These are phyloP conservation scores for Yamadazyma atlantica DNA, from an alignment of 1,139 yeast species.

Conservation along the genomic window DNA sequence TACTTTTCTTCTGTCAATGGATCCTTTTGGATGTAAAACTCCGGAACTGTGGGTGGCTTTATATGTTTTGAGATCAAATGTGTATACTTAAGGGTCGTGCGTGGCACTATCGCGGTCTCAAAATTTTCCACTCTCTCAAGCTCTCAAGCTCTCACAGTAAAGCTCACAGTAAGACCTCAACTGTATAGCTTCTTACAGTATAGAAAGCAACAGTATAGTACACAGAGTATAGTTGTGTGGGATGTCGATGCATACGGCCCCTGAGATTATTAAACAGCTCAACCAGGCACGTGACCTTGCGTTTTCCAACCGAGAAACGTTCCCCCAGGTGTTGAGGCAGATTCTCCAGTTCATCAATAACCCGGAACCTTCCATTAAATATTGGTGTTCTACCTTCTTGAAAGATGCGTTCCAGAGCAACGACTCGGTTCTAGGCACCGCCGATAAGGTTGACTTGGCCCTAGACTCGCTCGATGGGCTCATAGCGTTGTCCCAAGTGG, in stretches of 20 bases:
- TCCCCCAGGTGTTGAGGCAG: slow-evolving; percentile 55
- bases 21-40: too few species aligned
- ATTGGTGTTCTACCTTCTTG: slow-evolving; percentile 50
- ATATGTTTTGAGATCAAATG: too few species aligned
- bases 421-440: slow-evolving; percentile 22
- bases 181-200: too few species aligned
- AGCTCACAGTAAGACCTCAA: too few species aligned
- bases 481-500: slow-evolving; percentile 26
- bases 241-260: slow-evolving; percentile 15
- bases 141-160: too few species aligned
- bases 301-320: slow-evolving; percentile 41
- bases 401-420: slow-evolving; percentile 42
- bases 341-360: slow-evolving; percentile 44
- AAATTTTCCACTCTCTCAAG: too few species aligned
- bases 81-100: too few species aligned
- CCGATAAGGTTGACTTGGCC: slow-evolving; percentile 44
- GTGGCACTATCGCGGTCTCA: too few species aligned
- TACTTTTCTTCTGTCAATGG: too few species aligned
- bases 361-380: slow-evolving; percentile 34
- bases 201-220: too few species aligned
- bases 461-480: slow-evolving; percentile 39
- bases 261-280: slow-evolving; percentile 39
- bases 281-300: slow-evolving; percentile 54
- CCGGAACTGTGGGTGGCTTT: too few species aligned
- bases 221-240: too few species aligned